Conservation (phyloP, 495 filamentous ascomycete genomes). For the Xylaria curta region DNA sequence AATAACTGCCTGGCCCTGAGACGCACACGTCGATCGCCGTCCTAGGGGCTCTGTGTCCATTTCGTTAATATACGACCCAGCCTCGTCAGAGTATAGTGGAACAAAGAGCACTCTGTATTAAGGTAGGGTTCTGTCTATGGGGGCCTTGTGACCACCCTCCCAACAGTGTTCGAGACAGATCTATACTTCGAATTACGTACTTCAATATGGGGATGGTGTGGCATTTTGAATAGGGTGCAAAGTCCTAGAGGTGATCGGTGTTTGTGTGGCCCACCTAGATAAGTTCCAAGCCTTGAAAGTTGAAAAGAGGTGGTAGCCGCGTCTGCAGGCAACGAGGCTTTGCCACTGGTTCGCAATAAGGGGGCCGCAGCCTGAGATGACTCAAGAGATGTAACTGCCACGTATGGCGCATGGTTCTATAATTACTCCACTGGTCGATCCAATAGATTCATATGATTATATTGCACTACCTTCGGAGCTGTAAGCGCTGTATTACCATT, state of each 20-base stretch:
- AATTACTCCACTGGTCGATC: not conserved
- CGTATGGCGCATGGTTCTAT: not conserved
- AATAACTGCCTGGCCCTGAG: not conserved
- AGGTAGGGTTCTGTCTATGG: not conserved
- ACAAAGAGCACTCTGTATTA: not conserved
- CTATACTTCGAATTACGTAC: not conserved
- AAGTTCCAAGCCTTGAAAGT: not conserved
- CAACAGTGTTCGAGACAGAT: not conserved
- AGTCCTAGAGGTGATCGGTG: not conserved
- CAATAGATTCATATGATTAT: not conserved
- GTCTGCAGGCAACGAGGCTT: constrained; percentile 1
- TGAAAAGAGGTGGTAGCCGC: not conserved
- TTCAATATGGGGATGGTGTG: not conserved
- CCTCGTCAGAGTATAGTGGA: not conserved
- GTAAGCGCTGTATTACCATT: not conserved
- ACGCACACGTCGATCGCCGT: not conserved
- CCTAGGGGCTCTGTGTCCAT: not conserved
- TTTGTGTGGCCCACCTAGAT: not conserved
- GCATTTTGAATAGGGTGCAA: not conserved
- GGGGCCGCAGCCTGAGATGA: not conserved
- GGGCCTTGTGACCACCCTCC: not conserved
- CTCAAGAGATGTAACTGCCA: not conserved
- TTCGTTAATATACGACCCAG: not conserved
- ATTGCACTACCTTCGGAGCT: not conserved
- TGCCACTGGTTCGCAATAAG: not conserved